A percentile compares a stretch with the other conserved stretches of the same genome.
These are phyloP conservation scores for Pisolithus thermaeus DNA, from an alignment of 1,284 basidiomycete genomes.

Conservation along the genomic window DNA sequence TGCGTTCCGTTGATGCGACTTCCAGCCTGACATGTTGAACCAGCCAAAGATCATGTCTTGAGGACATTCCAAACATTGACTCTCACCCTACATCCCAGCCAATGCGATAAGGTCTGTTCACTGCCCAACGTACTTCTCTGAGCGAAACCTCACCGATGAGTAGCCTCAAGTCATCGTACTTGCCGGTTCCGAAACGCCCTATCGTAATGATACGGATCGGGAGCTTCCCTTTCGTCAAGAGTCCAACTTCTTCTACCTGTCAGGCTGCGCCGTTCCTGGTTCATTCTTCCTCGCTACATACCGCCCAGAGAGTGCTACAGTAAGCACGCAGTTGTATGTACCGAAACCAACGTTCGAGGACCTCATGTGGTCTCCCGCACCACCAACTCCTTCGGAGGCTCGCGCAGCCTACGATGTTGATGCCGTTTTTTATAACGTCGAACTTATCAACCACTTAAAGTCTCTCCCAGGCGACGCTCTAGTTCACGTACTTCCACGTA, in stretches of 20 bases:
- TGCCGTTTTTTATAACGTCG: constrained; percentile 43
- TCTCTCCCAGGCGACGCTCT: constrained; percentile 53
- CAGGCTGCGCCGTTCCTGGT: constrained; percentile 70
- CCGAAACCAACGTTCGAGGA: constrained; percentile 67
- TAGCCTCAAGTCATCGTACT: constrained; percentile 62
- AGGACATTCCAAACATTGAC: constrained; percentile 48
- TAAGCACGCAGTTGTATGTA: constrained; percentile 63
- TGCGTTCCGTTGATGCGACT: background rate
- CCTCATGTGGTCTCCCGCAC: constrained; percentile 84
- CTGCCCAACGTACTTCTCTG: background rate
- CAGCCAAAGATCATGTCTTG: constrained; percentile 43
- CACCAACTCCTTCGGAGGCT: constrained; percentile 63
- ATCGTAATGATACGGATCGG: constrained; percentile 84
- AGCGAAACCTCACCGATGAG: background rate
- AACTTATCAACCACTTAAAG: constrained; percentile 47
- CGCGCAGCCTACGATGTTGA: constrained; percentile 52
- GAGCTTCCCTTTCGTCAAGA: constrained; percentile 77
- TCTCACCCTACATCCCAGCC: constrained; percentile 40
- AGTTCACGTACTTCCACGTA: constrained; percentile 57
- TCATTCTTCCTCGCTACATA: constrained; percentile 65
- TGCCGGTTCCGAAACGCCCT: constrained; percentile 55
- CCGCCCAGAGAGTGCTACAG: constrained; percentile 36
- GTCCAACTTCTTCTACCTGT: constrained; percentile 85
- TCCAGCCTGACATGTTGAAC: background rate
- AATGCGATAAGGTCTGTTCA: constrained; percentile 44